phyloP scores from a whole-genome alignment of 139 green algal species.

The Edaphochlamys debaryana region DNA sequence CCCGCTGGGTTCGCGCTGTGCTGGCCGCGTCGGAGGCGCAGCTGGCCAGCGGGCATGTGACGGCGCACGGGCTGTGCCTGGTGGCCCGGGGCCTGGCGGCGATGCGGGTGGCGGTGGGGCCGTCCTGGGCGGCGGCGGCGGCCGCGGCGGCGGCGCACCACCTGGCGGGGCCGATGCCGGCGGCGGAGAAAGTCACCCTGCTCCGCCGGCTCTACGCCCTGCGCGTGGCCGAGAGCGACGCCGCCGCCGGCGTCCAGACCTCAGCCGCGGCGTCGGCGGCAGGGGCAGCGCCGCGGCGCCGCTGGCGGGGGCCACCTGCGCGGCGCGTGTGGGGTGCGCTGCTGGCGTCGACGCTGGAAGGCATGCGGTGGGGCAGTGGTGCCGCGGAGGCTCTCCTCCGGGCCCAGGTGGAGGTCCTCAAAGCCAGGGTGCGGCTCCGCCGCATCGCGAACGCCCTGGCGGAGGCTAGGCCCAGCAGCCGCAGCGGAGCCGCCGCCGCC shows the following conservation, averaged over 20 bases:
- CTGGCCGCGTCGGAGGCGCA: neutral
- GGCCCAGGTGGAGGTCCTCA: conserved; percentile 10
- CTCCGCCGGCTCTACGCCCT: neutral
- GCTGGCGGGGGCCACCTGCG: too few species aligned
- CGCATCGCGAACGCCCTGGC: neutral
- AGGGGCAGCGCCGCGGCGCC: too few species aligned
- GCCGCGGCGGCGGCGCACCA: neutral
- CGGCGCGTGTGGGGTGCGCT: neutral
- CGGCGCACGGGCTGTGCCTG: neutral
- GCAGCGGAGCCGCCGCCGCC: neutral
- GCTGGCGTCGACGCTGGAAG: neutral
- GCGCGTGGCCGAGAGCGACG: neutral
- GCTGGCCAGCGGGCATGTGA: neutral
- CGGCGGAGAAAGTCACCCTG: neutral
- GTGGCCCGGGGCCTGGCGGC: neutral
- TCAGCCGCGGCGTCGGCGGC: neutral
- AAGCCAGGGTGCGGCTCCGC: neutral
- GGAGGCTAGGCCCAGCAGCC: neutral
- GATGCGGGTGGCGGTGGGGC: neutral
- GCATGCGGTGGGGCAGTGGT: neutral
- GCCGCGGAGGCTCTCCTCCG: neutral
- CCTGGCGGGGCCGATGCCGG: neutral
- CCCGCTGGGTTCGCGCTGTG: neutral
- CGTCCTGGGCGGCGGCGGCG: neutral
- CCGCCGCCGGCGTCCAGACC: neutral